Evolutionary conservation across 192 early-diverging fungal species (phyloP).

Genomic region (Linnemannia elongata): DNA sequence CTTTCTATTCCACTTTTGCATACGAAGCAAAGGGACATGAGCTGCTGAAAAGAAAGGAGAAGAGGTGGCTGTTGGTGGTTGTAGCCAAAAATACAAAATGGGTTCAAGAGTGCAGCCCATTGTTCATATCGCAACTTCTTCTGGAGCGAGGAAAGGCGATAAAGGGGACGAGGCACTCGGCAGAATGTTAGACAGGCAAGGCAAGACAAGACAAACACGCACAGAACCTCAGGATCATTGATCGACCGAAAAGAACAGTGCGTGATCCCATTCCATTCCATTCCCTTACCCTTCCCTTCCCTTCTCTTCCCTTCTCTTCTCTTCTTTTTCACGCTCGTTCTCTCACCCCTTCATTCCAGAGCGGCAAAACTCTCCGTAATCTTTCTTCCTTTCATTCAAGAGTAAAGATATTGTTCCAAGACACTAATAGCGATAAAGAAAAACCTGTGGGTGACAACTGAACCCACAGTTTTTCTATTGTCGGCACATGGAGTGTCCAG

Average conservation of each 20-base stretch:
- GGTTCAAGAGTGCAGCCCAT: slow-evolving; percentile 1
- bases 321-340: too few species aligned
- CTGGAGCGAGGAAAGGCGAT: background rate
- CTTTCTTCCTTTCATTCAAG: too few species aligned
- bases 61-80: background rate
- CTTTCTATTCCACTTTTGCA: background rate
- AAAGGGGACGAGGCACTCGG: background rate
- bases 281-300: background rate
- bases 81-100: background rate
- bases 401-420: too few species aligned
- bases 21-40: background rate
- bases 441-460: too few species aligned
- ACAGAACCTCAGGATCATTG: background rate
- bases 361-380: too few species aligned
- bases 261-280: too few species aligned
- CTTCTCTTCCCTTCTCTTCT: background rate
- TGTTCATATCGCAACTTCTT: background rate
- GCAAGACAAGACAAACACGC: background rate
- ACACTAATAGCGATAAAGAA: too few species aligned
- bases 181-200: background rate
- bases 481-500: too few species aligned
- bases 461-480: too few species aligned
- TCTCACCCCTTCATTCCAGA: too few species aligned
- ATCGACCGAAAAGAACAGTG: background rate
- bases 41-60: background rate